These are phyloP conservation scores for Anisodus acutangulus DNA, from an alignment of 257 asterid genomes.

Conservation along the genomic window DNA sequence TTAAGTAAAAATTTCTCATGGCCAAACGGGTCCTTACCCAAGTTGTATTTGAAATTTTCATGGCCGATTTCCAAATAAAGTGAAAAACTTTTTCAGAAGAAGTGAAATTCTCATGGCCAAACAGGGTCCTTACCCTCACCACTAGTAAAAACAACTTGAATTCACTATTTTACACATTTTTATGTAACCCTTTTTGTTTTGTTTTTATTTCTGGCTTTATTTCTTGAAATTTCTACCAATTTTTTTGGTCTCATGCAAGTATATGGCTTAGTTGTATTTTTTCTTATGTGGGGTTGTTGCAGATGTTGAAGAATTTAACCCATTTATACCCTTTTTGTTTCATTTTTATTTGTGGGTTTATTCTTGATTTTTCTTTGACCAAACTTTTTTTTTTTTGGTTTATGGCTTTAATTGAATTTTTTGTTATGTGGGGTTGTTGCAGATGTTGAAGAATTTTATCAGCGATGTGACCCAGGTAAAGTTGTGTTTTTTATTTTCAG, in stretches of 20 bases:
- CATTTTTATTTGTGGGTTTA: neutral
- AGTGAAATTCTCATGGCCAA: no score
- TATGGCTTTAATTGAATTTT: neutral
- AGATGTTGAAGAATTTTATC: conserved; percentile 39
- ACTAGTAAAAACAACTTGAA: no score
- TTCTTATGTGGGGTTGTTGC: neutral
- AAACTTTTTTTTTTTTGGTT: neutral
- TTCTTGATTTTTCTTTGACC: neutral
- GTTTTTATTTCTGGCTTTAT: neutral
- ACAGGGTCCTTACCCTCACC: no score
- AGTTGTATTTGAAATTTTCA: no score
- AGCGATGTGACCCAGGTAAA: conserved; percentile 45
- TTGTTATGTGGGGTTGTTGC: conserved; percentile 17
- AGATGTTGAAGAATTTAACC: conserved; percentile 37
- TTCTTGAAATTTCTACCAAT: no score
- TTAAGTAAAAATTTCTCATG: no score
- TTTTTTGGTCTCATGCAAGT: no score
- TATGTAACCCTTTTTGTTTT: neutral
- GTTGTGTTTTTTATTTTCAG: neutral
- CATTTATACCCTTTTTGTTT: neutral
- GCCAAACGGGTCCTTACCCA: no score
- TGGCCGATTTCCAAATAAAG: no score
- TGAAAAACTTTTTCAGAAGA: no score
- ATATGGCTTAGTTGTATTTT: no score
- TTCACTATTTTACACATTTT: neutral